Evolutionary conservation across 805 yeast genomes (phyloP).

Genomic region (Yamadazyma endophytica): DNA sequence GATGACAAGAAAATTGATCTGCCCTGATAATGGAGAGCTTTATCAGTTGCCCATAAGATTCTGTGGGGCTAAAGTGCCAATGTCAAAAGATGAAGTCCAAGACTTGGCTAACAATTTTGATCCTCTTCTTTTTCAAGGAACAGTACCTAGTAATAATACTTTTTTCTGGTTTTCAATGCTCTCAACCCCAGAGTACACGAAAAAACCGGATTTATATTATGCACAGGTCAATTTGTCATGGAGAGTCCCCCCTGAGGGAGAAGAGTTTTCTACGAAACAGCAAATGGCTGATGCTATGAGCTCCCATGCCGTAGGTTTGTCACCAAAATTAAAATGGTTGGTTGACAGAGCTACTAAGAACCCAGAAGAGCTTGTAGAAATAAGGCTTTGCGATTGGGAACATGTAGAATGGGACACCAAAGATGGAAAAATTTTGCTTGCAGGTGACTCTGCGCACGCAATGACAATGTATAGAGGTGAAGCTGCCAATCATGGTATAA

Average conservation of each 20-base stretch:
- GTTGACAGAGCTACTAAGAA: constrained; percentile 12
- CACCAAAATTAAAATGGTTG: constrained; percentile 10
- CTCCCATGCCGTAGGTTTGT: constrained; percentile 11
- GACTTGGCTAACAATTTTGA: constrained; percentile 16
- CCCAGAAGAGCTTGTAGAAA: constrained; percentile 10
- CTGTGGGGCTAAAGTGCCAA: constrained; percentile 19
- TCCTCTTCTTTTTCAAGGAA: constrained; percentile 26
- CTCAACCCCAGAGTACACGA: constrained; percentile 15
- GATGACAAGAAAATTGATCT: constrained; percentile 14
- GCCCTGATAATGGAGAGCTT: constrained; percentile 14
- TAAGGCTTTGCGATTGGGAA: constrained; percentile 15
- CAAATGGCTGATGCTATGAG: constrained; percentile 15
- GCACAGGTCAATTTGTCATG: constrained; percentile 17
- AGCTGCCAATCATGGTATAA: constrained; percentile 16
- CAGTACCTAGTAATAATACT: constrained; percentile 17
- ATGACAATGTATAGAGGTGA: constrained; percentile 19
- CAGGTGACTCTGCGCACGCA: constrained; percentile 19
- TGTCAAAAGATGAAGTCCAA: constrained; percentile 16
- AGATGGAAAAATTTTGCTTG: constrained; percentile 8
- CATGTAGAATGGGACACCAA: constrained; percentile 13
- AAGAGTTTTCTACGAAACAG: constrained; percentile 11
- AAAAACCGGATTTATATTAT: constrained; percentile 10
- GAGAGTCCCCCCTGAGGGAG: constrained; percentile 7
- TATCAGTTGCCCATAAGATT: constrained; percentile 21
- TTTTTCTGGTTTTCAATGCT: constrained; percentile 26